A percentile compares a stretch with the other conserved stretches of the same genome.
Conservation (phyloP, 768 basidiomycete species). For the Trametes sanguinea region DNA sequence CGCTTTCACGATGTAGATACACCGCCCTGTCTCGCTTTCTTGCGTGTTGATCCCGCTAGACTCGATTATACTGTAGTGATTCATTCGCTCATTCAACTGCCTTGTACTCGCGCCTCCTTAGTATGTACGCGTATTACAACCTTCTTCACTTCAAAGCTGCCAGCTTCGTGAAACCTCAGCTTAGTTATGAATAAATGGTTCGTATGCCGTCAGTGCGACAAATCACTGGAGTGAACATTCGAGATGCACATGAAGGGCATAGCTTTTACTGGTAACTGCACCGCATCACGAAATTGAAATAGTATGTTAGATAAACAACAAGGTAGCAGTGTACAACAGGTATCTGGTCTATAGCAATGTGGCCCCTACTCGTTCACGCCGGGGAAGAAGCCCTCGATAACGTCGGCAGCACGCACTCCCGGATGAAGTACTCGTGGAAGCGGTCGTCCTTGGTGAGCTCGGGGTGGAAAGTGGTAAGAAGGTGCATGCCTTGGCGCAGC, state of each 20-base stretch:
- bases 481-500: slow-evolving; percentile 76
- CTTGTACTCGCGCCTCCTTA: background rate
- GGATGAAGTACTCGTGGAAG: slow-evolving; percentile 91
- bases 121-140: too few relatives aligned
- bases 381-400: slow-evolving; percentile 17
- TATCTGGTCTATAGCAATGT: background rate
- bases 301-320: background rate
- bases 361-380: background rate
- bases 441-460: slow-evolving; percentile 86
- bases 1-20: background rate
- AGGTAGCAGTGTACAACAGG: slow-evolving; percentile 3
- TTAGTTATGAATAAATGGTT: too few relatives aligned
- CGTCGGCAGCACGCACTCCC: slow-evolving; percentile 57
- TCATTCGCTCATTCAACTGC: background rate
- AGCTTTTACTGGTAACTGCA: too few relatives aligned
- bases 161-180: too few relatives aligned
- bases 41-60: background rate
- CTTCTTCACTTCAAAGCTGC: too few relatives aligned
- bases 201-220: too few relatives aligned
- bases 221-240: too few relatives aligned
- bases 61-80: background rate
- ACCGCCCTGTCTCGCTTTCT: background rate
- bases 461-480: slow-evolving; percentile 93
- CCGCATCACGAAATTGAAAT: too few relatives aligned
- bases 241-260: too few relatives aligned